phyloP scores from a whole-genome alignment of 345 rosid species.

The Cardamine occulta region DNA sequence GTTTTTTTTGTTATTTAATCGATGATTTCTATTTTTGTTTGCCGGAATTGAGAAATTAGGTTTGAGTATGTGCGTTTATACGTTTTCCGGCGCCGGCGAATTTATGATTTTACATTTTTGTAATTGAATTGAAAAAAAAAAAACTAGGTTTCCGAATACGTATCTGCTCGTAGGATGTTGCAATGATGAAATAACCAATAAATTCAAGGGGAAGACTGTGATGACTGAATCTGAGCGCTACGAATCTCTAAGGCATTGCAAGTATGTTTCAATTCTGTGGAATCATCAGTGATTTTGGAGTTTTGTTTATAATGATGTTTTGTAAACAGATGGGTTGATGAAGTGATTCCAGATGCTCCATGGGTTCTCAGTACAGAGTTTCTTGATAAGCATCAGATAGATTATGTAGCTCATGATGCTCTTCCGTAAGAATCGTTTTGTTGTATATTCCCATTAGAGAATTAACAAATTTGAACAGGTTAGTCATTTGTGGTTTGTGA shows the following conservation, averaged over 20 bases:
- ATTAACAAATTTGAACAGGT: background rate
- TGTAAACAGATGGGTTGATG: slow-evolving; percentile 68
- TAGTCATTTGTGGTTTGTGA: background rate
- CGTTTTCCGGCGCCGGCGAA: background rate
- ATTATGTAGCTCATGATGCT: slow-evolving; percentile 70
- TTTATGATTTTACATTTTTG: background rate
- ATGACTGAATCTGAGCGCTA: slow-evolving; percentile 70
- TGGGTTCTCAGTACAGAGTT: slow-evolving; percentile 70
- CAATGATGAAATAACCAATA: slow-evolving; percentile 65
- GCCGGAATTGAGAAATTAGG: background rate
- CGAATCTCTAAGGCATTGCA: slow-evolving; percentile 75
- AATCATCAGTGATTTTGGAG: background rate
- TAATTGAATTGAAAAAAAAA: background rate
- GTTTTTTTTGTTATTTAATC: slow-evolving; percentile 4
- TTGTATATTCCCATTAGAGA: background rate
- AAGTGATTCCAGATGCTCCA: slow-evolving; percentile 80
- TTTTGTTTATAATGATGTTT: background rate
- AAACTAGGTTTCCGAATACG: slow-evolving; percentile 70
- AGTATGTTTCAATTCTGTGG: slow-evolving; percentile 44
- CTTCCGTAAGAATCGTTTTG: slow-evolving; percentile 55
- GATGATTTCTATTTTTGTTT: background rate
- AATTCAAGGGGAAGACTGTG: slow-evolving; percentile 73
- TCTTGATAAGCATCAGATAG: slow-evolving; percentile 65
- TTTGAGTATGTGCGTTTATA: background rate
- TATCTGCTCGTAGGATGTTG: slow-evolving; percentile 68